Base-by-base conservation (phyloP, 192 early-diverging fungal species). In the Oehlia diaphana region DNA sequence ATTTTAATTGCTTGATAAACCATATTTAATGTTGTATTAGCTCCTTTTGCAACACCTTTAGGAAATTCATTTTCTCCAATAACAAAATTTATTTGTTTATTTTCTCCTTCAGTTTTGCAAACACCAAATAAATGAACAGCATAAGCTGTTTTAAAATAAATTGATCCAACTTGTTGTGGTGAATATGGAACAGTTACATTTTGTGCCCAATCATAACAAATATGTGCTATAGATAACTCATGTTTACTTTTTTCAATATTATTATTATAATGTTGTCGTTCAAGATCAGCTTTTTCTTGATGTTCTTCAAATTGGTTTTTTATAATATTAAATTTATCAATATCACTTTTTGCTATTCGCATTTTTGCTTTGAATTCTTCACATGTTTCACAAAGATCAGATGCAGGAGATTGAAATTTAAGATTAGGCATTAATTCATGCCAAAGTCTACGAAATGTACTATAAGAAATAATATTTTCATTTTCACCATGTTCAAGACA, bases 181-280 rank as follows among this genome's bases (percentile, higher is more conserved):
- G 53, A 63, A 61, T 62, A 62, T 35, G 58, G 74, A 39, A 58
- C 42, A n/a, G 61, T 16, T 33, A 63, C 31, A 75, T 35, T 61
- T 37, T 75, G 73, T 6, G 61, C 73, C 73, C 58, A 75, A 75
- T 75, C 53, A 39, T 75, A 75, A 61, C 23, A 62, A 33, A 75
- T 16, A 75, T 75, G 49, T 39, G 58, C 7, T 26, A 75, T 21
- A 35, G 4, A 28, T 28, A 39, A n/a, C n/a, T 72, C 21, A 8
- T 72, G 14, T 44, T 37, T 44, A 21, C 37, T 44, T 19, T 47
- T 49, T 14, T 14, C 37, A 44, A 72, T 49, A 23, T 72, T 72
- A 28, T 72, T 42, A 50, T 44, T 72, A 50, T 44, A 72, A 72
- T 72, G 39, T 23, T 72, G 9, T 23, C 44, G 14, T 72, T 72